Conservation (phyloP, 2,329 filamentous ascomycete species). For the Ophiocordyceps robertsii region DNA sequence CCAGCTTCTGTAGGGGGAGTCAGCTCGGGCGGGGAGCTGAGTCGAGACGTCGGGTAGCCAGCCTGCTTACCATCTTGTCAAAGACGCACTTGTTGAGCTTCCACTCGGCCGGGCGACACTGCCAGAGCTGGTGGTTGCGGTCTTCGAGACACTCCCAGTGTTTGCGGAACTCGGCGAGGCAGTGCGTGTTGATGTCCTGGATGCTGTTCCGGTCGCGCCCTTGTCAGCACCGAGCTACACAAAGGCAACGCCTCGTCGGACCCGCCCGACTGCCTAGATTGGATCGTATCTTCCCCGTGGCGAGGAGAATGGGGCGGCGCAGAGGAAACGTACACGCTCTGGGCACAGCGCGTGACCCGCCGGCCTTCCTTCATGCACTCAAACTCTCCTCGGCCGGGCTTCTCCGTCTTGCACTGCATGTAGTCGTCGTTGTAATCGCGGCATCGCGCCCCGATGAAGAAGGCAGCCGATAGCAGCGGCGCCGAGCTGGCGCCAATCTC, state of each 20-base stretch:
- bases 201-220: conserved; percentile 38
- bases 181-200: conserved; percentile 92
- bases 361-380: conserved; percentile 94
- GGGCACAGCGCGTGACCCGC: conserved; percentile 90
- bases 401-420: conserved; percentile 98
- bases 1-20: conserved; percentile 47
- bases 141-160: conserved; percentile 96
- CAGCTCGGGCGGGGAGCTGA: not conserved
- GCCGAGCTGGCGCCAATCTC: conserved; percentile 91
- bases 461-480: conserved; percentile 79
- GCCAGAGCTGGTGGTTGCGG: conserved; percentile 96
- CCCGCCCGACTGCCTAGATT: too few relatives aligned
- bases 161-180: conserved; percentile 75
- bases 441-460: conserved; percentile 95
- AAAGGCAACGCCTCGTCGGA: not conserved
- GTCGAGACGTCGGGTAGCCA: not conserved
- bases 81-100: conserved; percentile 91
- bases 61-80: conserved; percentile 69
- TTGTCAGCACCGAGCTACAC: conserved; percentile 1
- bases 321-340: conserved; percentile 66
- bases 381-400: conserved; percentile 78
- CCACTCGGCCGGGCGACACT: conserved; percentile 81
- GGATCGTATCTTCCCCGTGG: too few relatives aligned
- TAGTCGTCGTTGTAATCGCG: conserved; percentile 95
- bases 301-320: not conserved